A percentile compares a stretch with the other conserved stretches of the same genome.
phyloP scores from a whole-genome alignment of 1,139 yeast genomes.

The Kodamaea plutei region DNA sequence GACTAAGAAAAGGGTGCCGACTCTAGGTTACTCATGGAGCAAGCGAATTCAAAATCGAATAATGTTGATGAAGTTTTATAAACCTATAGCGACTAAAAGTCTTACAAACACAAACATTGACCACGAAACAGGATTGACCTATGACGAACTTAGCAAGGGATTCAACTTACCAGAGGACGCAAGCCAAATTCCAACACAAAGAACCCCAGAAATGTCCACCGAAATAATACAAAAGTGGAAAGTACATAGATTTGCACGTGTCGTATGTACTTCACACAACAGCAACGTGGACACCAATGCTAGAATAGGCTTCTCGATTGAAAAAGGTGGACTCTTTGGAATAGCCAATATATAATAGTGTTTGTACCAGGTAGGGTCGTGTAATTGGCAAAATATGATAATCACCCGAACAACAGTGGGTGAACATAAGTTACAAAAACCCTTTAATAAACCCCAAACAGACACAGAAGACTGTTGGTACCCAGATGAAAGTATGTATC shows the following conservation, averaged over 20 bases:
- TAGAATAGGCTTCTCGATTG: too few relatives aligned
- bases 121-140: slow-evolving; percentile 15
- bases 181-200: too few relatives aligned
- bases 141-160: too few relatives aligned
- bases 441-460: neutral
- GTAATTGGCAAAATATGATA: slow-evolving; percentile 9
- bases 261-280: slow-evolving; percentile 18
- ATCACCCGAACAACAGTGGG: slow-evolving; percentile 15
- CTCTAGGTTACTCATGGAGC: slow-evolving; percentile 42
- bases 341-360: too few relatives aligned
- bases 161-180: too few relatives aligned
- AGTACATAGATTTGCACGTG: slow-evolving; percentile 25
- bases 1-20: slow-evolving; percentile 30
- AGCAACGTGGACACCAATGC: slow-evolving; percentile 2
- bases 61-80: slow-evolving; percentile 32
- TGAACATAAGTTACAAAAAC: neutral
- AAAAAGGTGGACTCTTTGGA: too few relatives aligned
- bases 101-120: slow-evolving; percentile 1
- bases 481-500: slow-evolving; percentile 17
- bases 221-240: slow-evolving; percentile 23
- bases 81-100: slow-evolving; percentile 17
- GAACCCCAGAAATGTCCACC: too few relatives aligned
- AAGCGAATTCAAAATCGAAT: slow-evolving; percentile 29
- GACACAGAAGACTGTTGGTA: slow-evolving; percentile 1
- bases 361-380: too few relatives aligned